These are phyloP conservation scores for Zizania palustris DNA, from an alignment of 202 grass and related monocot species.

Conservation along the genomic window DNA sequence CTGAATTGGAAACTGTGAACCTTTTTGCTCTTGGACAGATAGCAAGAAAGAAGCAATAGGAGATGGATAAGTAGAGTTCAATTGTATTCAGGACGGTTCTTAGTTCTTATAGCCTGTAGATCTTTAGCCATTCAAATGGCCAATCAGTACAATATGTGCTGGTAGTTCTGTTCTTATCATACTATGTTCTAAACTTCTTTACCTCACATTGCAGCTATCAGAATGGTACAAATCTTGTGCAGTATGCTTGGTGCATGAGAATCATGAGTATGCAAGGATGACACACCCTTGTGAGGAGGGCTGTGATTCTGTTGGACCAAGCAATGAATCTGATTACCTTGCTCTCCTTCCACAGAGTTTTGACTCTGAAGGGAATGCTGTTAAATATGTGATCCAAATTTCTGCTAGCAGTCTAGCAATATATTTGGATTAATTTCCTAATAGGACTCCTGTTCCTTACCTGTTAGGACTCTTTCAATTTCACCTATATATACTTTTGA, in stretches of 20 bases:
- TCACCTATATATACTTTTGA: no score
- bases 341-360: not conserved
- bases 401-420: no score
- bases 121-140: not conserved
- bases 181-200: not conserved
- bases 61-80: not conserved
- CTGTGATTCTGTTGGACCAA: slow-evolving; percentile 3
- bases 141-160: slow-evolving; percentile 2
- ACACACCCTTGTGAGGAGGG: not conserved
- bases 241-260: no score
- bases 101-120: not conserved
- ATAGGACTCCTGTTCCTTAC: no score
- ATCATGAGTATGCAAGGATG: no score
- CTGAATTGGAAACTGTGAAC: not conserved
- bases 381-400: no score
- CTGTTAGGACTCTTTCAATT: no score
- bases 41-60: not conserved
- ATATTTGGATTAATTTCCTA: no score
- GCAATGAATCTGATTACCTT: not conserved
- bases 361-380: not conserved
- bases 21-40: not conserved
- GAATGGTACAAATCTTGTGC: slow-evolving; percentile 35
- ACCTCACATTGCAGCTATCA: slow-evolving; percentile 27
- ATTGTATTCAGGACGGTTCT: not conserved
- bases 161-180: not conserved